Evolutionary conservation across 2,329 filamentous ascomycete genomes (phyloP).

Genomic region (Pseudogymnoascus sp.): DNA sequence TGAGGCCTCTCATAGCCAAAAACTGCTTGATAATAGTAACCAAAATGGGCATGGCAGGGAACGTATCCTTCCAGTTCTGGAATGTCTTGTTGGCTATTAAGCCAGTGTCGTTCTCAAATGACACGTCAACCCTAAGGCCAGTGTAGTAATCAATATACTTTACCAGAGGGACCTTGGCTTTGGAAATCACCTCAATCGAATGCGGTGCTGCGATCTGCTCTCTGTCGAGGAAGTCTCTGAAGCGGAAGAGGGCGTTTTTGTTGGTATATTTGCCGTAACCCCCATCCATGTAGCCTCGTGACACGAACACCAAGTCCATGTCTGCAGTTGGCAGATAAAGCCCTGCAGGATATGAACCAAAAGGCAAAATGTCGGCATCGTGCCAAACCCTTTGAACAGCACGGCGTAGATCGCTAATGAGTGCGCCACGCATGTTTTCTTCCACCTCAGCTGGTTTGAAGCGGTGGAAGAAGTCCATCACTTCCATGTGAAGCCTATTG

Average conservation of each 20-base stretch:
- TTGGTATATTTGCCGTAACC: conserved; percentile 37
- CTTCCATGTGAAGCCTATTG: conserved; percentile 75
- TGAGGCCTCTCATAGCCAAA: conserved; percentile 77
- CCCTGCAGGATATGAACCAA: conserved; percentile 91
- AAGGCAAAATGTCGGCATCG: conserved; percentile 61
- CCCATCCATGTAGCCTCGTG: conserved; percentile 48
- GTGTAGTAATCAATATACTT: conserved; percentile 80
- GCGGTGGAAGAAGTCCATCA: conserved; percentile 81
- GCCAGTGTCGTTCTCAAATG: conserved; percentile 86
- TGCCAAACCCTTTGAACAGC: conserved; percentile 51
- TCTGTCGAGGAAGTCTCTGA: conserved; percentile 52
- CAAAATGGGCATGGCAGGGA: conserved; percentile 77
- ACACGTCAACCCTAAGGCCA: conserved; percentile 80
- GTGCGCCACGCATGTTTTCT: conserved; percentile 61
- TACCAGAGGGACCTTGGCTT: conserved; percentile 81
- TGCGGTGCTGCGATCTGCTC: conserved; percentile 50
- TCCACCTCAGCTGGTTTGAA: conserved; percentile 74
- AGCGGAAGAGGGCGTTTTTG: conserved; percentile 45
- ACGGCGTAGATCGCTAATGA: conserved; percentile 62
- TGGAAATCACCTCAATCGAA: conserved; percentile 60
- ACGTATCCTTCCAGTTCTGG: conserved; percentile 67
- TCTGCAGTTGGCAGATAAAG: conserved; percentile 71
- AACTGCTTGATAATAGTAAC: conserved; percentile 91
- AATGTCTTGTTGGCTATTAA: conserved; percentile 76
- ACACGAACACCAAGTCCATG: conserved; percentile 85